A percentile compares a stretch with the other conserved stretches of the same genome.
Evolutionary conservation across 2,329 filamentous ascomycete species (phyloP).

Genomic region (Epichloe coenophiala): DNA sequence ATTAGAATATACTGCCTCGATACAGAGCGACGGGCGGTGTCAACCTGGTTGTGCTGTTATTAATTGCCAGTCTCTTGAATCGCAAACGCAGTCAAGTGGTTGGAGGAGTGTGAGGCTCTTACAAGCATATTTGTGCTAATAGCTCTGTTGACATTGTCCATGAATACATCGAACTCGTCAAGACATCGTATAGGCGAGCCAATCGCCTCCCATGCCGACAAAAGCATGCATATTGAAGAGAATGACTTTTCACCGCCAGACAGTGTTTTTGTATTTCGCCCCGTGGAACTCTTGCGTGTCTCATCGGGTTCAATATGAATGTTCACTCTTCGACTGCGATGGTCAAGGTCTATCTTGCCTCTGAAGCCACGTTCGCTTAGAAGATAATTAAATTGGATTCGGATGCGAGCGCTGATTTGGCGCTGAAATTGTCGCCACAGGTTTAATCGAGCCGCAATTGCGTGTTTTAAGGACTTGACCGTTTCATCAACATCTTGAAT

Average conservation of each 20-base stretch:
- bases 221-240: slow-evolving; percentile 83
- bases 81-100: not conserved
- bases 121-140: slow-evolving; percentile 91
- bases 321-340: slow-evolving; percentile 59
- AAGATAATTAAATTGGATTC: slow-evolving; percentile 76
- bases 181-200: slow-evolving; percentile 87
- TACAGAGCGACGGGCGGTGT: slow-evolving; percentile 72
- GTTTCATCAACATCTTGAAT: slow-evolving; percentile 27
- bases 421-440: slow-evolving; percentile 75
- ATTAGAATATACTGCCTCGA: slow-evolving; percentile 93
- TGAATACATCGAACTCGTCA: slow-evolving; percentile 98
- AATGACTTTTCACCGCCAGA: slow-evolving; percentile 97
- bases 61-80: not conserved
- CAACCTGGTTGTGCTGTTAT: slow-evolving; percentile 42
- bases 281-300: slow-evolving; percentile 54
- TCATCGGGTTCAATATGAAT: slow-evolving; percentile 61
- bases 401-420: slow-evolving; percentile 73
- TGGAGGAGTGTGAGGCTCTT: slow-evolving; percentile 22
- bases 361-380: slow-evolving; percentile 82
- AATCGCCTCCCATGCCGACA: slow-evolving; percentile 97
- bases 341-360: slow-evolving; percentile 67
- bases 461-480: slow-evolving; percentile 34
- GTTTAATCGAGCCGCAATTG: slow-evolving; percentile 54
- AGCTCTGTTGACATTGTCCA: slow-evolving; percentile 92
- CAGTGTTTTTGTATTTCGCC: slow-evolving; percentile 78